A percentile compares a stretch with the other conserved stretches of the same genome.
Conservation (phyloP, 2,329 filamentous ascomycete species). For the Hypoxylon sp. region DNA sequence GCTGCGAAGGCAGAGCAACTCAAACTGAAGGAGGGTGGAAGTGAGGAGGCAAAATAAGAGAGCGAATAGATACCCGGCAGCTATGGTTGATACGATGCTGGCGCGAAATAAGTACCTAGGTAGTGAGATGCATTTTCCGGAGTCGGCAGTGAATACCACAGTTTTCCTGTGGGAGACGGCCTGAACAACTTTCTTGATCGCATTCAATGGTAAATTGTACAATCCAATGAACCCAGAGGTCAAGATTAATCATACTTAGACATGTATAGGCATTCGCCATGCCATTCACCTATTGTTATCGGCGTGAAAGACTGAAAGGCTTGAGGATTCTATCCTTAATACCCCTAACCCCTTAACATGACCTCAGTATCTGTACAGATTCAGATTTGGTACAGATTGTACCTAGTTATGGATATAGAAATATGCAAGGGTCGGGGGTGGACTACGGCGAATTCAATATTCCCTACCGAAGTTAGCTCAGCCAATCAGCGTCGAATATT, state of each 20-base stretch:
- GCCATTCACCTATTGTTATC: too few relatives aligned
- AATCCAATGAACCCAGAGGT: too few relatives aligned
- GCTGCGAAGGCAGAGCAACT: constrained; percentile 35
- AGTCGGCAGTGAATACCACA: constrained; percentile 15
- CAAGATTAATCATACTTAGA: too few relatives aligned
- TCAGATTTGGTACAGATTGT: too few relatives aligned
- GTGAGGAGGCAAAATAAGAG: constrained; percentile 21
- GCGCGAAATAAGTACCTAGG: too few relatives aligned
- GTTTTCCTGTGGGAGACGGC: background rate
- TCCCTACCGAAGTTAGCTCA: constrained; percentile 21
- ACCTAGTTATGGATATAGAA: background rate
- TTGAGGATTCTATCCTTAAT: background rate
- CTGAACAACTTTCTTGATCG: background rate
- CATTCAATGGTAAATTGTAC: background rate
- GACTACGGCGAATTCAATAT: constrained; percentile 41
- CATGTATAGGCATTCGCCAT: too few relatives aligned
- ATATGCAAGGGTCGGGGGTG: background rate
- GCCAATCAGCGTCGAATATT: constrained; percentile 36
- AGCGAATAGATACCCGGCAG: constrained; percentile 19
- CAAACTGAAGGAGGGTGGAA: constrained; percentile 31
- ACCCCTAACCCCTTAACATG: background rate
- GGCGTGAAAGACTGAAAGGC: background rate
- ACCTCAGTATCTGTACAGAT: background rate
- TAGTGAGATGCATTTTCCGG: constrained; percentile 22
- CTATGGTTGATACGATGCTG: constrained; percentile 3